Evolutionary conservation across 108 stramenopile genomes (phyloP).

Genomic region (Discostella stelligeroides): DNA sequence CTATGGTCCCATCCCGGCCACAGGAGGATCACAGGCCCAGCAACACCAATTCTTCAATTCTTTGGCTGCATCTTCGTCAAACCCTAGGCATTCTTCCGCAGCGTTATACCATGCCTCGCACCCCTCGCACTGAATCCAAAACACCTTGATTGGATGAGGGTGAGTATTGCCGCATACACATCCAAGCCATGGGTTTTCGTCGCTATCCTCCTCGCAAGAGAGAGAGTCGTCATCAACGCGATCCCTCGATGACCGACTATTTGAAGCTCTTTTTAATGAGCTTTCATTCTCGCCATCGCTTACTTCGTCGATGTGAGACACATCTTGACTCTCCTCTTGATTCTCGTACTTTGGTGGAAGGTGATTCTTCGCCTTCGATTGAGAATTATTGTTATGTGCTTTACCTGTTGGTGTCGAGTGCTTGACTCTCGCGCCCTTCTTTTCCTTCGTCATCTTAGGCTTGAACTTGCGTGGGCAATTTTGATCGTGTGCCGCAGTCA

Average conservation of each 20-base stretch:
- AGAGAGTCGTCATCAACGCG: background rate
- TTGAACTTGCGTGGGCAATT: too few relatives aligned
- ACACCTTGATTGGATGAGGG: conserved; percentile 43
- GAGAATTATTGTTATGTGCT: too few relatives aligned
- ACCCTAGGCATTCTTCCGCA: conserved; percentile 64
- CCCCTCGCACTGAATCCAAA: conserved; percentile 81
- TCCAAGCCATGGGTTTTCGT: conserved; percentile 74
- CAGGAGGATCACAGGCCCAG: conserved; percentile 42
- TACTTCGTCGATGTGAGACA: background rate
- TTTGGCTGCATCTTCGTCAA: conserved; percentile 53
- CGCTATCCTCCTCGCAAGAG: conserved; percentile 24
- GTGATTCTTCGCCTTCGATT: background rate
- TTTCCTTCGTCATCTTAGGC: too few relatives aligned
- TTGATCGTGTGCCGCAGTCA: too few relatives aligned
- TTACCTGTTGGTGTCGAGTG: too few relatives aligned
- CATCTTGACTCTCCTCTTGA: background rate
- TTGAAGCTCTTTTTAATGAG: background rate
- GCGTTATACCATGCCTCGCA: conserved; percentile 80
- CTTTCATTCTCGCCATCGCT: background rate
- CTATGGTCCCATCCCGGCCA: conserved; percentile 30
- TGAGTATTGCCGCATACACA: conserved; percentile 77
- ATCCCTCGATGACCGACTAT: background rate
- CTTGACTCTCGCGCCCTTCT: too few relatives aligned
- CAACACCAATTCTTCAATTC: conserved; percentile 41
- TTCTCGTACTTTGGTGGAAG: background rate